These are phyloP conservation scores for Durotheca rogersii DNA, from an alignment of 495 filamentous ascomycete genomes.

Conservation along the genomic window DNA sequence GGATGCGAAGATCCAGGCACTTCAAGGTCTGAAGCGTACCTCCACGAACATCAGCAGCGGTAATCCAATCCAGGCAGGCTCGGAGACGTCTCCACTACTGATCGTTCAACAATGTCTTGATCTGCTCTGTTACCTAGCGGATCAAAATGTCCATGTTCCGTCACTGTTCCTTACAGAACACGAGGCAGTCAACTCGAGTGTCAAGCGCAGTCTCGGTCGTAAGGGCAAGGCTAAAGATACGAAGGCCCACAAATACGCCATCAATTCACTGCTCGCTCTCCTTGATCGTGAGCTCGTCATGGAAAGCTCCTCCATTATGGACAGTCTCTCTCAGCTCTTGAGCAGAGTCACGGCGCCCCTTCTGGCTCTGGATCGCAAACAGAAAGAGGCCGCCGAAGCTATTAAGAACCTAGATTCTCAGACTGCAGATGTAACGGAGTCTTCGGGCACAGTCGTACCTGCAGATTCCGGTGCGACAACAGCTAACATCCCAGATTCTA, in stretches of 20 bases:
- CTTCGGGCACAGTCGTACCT: conserved; percentile 26
- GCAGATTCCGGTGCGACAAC: conserved; percentile 26
- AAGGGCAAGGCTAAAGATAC: conserved; percentile 84
- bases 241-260: conserved; percentile 81
- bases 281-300: conserved; percentile 90
- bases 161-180: conserved; percentile 96
- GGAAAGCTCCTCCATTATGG: conserved; percentile 94
- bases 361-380: conserved; percentile 75
- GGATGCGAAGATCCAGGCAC: conserved; percentile 67
- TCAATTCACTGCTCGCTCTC: conserved; percentile 85
- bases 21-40: conserved; percentile 70
- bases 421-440: conserved; percentile 32
- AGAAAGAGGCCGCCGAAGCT: conserved; percentile 66
- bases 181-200: conserved; percentile 64
- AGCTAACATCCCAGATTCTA: conserved; percentile 9
- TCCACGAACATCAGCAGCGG: conserved; percentile 55
- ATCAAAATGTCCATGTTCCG: conserved; percentile 77
- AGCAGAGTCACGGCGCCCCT: conserved; percentile 87
- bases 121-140: conserved; percentile 75
- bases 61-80: conserved; percentile 54
- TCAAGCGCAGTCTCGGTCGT: conserved; percentile 74
- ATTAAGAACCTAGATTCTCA: conserved; percentile 56
- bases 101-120: conserved; percentile 93
- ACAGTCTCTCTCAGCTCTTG: conserved; percentile 81
- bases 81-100: conserved; percentile 87